phyloP scores from a whole-genome alignment of 176 grass and related monocot species.

The Avena insularis region DNA sequence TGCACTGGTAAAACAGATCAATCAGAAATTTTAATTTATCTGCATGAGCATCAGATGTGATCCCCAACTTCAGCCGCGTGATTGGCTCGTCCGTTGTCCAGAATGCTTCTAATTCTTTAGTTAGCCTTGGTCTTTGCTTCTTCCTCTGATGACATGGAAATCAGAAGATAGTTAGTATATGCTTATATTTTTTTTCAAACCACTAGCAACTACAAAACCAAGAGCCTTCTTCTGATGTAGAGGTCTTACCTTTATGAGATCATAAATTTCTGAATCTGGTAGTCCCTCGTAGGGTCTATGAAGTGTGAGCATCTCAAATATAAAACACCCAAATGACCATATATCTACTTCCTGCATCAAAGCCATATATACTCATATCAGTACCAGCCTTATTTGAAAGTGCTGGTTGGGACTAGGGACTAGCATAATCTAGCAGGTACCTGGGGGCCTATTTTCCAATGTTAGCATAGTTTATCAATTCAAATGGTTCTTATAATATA shows the following conservation, averaged over 20 bases:
- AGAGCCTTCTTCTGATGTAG: constrained; percentile 12
- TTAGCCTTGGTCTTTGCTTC: constrained; percentile 82
- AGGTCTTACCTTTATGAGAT: constrained; percentile 65
- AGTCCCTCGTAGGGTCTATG: constrained; percentile 67
- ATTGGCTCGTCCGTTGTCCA: constrained; percentile 58
- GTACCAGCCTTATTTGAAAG: neutral
- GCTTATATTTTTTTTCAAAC: constrained; percentile 25
- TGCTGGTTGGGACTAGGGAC: neutral
- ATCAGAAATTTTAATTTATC: constrained; percentile 82
- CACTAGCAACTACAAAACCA: constrained; percentile 27
- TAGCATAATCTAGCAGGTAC: constrained; percentile 19
- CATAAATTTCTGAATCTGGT: constrained; percentile 83
- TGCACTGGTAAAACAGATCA: constrained; percentile 89
- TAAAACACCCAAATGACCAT: constrained; percentile 94
- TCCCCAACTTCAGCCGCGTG: constrained; percentile 55
- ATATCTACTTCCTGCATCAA: constrained; percentile 91
- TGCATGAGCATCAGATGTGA: constrained; percentile 71
- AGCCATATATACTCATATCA: constrained; percentile 17
- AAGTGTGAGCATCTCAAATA: constrained; percentile 95
- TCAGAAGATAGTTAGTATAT: constrained; percentile 29
- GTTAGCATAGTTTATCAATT: constrained; percentile 24
- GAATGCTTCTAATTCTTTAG: constrained; percentile 80
- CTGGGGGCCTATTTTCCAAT: constrained; percentile 3
- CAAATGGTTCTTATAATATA: constrained; percentile 28
- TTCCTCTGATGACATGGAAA: constrained; percentile 56